Evolutionary conservation across 371 early-diverging fungal genomes (phyloP).

Genomic region (Apophysomyces elegans): DNA sequence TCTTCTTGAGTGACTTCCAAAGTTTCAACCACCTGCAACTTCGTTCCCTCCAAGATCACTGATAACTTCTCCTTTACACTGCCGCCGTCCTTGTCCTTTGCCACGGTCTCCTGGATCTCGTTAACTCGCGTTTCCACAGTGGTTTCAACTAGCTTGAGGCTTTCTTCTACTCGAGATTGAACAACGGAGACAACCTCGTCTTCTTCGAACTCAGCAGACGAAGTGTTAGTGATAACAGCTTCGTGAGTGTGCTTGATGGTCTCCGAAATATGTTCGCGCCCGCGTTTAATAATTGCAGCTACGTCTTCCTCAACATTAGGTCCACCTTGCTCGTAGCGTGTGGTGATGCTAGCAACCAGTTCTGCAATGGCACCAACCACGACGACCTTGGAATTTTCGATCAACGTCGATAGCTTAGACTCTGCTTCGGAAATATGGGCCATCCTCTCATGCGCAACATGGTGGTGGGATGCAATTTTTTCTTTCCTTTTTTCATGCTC

Average conservation of each 20-base stretch:
- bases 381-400: constrained; percentile 25
- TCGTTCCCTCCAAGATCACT: constrained; percentile 20
- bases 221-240: constrained; percentile 21
- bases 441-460: constrained; percentile 23
- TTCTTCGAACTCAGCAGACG: constrained; percentile 17
- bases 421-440: constrained; percentile 20
- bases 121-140: constrained; percentile 15
- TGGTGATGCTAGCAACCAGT: constrained; percentile 24
- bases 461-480: not conserved
- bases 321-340: constrained; percentile 25
- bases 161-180: constrained; percentile 23
- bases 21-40: constrained; percentile 18
- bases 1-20: constrained; percentile 20
- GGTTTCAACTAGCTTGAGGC: constrained; percentile 22
- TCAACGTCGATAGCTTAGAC: constrained; percentile 19
- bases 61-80: constrained; percentile 26
- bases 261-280: constrained; percentile 20
- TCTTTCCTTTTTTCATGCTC: constrained; percentile 15
- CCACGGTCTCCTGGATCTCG: constrained; percentile 27
- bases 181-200: constrained; percentile 26
- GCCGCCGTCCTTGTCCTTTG: constrained; percentile 12
- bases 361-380: constrained; percentile 28
- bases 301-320: constrained; percentile 28
- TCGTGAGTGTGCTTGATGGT: constrained; percentile 23
- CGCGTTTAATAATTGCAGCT: constrained; percentile 22